Conservation (phyloP, 192 early-diverging fungal genomes). For the Spizellomyces punctatus region DNA sequence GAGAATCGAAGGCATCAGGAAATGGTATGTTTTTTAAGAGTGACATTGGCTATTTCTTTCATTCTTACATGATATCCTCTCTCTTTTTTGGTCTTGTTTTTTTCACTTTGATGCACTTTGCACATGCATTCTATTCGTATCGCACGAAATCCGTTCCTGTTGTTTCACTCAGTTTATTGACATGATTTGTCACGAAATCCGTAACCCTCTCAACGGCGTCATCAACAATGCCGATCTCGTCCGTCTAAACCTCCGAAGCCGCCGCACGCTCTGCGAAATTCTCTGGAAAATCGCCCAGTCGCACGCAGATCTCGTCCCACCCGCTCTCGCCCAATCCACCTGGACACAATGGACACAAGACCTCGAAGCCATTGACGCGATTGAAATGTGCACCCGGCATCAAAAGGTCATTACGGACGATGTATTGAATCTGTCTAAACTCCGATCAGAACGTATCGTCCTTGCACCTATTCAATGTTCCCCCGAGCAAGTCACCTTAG, state of each 20-base stretch:
- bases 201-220: slow-evolving; percentile 40
- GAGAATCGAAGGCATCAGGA: slow-evolving; percentile 35
- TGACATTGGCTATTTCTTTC: background rate
- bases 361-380: slow-evolving; percentile 26
- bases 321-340: background rate
- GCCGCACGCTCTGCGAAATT: background rate
- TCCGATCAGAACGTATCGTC: slow-evolving; percentile 8
- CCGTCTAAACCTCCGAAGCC: background rate
- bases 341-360: slow-evolving; percentile 2
- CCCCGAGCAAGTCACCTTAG: background rate
- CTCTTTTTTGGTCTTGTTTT: too few species aligned
- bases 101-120: too few species aligned
- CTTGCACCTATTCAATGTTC: background rate
- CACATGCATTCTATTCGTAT: too few species aligned
- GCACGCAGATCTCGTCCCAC: background rate
- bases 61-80: background rate
- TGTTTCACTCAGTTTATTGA: slow-evolving; percentile 20
- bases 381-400: slow-evolving; percentile 26
- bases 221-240: slow-evolving; percentile 18
- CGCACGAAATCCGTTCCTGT: too few species aligned
- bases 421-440: slow-evolving; percentile 29
- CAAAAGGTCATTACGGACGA: slow-evolving; percentile 35
- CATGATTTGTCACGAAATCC: slow-evolving; percentile 42
- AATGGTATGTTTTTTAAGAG: slow-evolving; percentile 8
- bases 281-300: too few species aligned